These are phyloP conservation scores for Chaetomium cochliodes DNA, from an alignment of 495 filamentous ascomycete genomes.

Conservation along the genomic window DNA sequence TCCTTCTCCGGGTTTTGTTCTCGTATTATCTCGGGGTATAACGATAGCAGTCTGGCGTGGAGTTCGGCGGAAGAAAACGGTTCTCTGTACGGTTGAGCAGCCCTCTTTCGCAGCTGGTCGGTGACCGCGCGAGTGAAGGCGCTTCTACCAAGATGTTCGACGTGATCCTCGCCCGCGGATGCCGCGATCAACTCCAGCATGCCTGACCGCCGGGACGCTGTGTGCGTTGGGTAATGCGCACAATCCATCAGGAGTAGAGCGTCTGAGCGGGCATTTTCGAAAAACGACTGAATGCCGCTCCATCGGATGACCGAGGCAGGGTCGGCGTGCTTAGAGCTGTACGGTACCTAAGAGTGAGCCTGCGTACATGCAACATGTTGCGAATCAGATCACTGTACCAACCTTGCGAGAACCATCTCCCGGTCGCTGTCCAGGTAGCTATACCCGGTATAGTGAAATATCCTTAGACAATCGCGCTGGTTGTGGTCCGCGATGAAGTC, in stretches of 20 bases:
- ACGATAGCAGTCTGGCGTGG: slow-evolving; percentile 45
- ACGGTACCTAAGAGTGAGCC: slow-evolving; percentile 2
- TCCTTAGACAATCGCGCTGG: slow-evolving; percentile 47
- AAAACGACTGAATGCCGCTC: slow-evolving; percentile 48
- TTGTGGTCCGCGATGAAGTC: slow-evolving; percentile 47
- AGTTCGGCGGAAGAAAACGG: slow-evolving; percentile 48
- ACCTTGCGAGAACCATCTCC: slow-evolving; percentile 52
- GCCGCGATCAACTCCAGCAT: slow-evolving; percentile 52
- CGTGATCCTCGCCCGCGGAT: slow-evolving; percentile 47
- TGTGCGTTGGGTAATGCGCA: slow-evolving; percentile 48
- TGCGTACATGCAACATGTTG: not conserved
- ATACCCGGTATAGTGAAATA: slow-evolving; percentile 50
- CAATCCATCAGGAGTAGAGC: slow-evolving; percentile 53
- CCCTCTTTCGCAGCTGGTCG: slow-evolving; percentile 43
- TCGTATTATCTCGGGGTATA: slow-evolving; percentile 46
- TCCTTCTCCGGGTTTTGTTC: slow-evolving; percentile 44
- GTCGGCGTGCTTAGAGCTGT: slow-evolving; percentile 46
- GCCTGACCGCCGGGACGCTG: slow-evolving; percentile 41
- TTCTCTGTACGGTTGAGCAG: slow-evolving; percentile 38
- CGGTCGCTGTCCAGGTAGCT: slow-evolving; percentile 48
- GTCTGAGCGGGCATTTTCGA: slow-evolving; percentile 47
- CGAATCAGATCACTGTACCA: slow-evolving; percentile 10
- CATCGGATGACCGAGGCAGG: slow-evolving; percentile 45
- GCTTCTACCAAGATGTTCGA: slow-evolving; percentile 39
- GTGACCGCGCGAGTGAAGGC: slow-evolving; percentile 46